A percentile compares a stretch with the other conserved stretches of the same genome.
Conservation (phyloP, 257 asterid species). For the Gardenia jasminoides region DNA sequence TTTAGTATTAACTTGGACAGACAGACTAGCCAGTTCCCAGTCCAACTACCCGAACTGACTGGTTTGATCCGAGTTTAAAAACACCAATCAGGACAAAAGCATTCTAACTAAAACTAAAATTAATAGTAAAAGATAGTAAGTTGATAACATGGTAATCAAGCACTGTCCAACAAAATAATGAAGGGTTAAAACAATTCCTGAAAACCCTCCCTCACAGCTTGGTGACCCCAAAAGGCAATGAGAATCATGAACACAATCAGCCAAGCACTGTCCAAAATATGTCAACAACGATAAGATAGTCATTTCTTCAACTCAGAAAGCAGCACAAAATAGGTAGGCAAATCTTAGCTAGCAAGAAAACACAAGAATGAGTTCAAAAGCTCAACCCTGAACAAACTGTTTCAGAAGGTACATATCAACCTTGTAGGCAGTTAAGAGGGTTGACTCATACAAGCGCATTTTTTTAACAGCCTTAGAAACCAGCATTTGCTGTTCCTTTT, state of each 20-base stretch:
- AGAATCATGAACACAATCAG: not conserved
- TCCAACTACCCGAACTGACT: too few species aligned
- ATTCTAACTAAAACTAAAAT: too few species aligned
- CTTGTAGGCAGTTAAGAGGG: slow-evolving; percentile 82
- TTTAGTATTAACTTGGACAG: too few species aligned
- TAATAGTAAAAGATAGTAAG: too few species aligned
- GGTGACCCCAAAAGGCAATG: not conserved
- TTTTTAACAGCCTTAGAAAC: slow-evolving; percentile 82
- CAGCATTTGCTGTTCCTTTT: slow-evolving; percentile 91
- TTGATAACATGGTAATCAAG: too few species aligned
- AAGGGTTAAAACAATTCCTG: too few species aligned
- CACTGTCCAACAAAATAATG: too few species aligned
- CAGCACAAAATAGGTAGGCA: not conserved
- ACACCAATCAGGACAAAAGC: too few species aligned
- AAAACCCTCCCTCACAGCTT: not conserved
- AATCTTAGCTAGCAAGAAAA: not conserved
- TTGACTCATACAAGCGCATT: slow-evolving; percentile 73
- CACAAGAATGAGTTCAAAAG: too few species aligned
- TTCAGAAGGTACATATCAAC: slow-evolving; percentile 30
- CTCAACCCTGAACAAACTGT: not conserved
- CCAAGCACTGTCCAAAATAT: not conserved
- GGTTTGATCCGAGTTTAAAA: too few species aligned
- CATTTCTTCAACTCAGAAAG: not conserved
- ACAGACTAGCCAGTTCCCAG: too few species aligned
- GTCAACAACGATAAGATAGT: not conserved